Base-by-base conservation (phyloP, 1,284 basidiomycete genomes). In the Marasmius oreades region DNA sequence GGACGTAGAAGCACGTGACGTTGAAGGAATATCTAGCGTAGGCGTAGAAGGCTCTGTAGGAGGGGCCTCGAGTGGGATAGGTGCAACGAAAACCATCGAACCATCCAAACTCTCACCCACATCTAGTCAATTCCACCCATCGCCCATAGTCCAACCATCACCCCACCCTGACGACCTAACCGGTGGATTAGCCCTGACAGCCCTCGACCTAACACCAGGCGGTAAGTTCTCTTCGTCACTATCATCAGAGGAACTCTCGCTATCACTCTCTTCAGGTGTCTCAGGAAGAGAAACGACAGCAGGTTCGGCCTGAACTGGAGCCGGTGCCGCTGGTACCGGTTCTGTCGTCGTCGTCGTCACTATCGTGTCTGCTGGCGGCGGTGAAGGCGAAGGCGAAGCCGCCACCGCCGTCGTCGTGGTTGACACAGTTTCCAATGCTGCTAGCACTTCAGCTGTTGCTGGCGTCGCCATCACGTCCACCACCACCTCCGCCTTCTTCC, bases 401-500 rank as follows among this genome's bases (percentile, higher is more conserved):
- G 10, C 28, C 28, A 5, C 11, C 14, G 45, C 14, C 7, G n/a
- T 23, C 18, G 45, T 16, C 16, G 45, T 16, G 18, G 20, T 24
- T 20, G 45, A 22, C 7, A 16, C 45, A 24, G 11, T 10, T 22
- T 14, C 45, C 14, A 23, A 11, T 12, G n/a, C 20, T 2, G 43
- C 23, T 8, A 20, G 3, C 23, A 20, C 45, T 10, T 18, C 28
- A 16, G 47, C 4, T 1, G 47, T 3, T 6, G 26, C 47, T 33
- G 47, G 26, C 47, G 24, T 8, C 47, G 12, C 28, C 26, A 7
- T 16, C 47, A 28, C 28, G 5, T 12, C 24, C 31, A 28, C 24
- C 23, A 8, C 8, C 28, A 24, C 46, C 26, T 26, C 51, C 57
- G 63, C 64, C 52, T 69, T 70, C 45, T 73, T 68, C 58, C 69